A percentile compares a stretch with the other conserved stretches of the same genome.
Evolutionary conservation across 2,329 filamentous ascomycete genomes (phyloP).

Genomic region (Arachnopeziza araneosa): DNA sequence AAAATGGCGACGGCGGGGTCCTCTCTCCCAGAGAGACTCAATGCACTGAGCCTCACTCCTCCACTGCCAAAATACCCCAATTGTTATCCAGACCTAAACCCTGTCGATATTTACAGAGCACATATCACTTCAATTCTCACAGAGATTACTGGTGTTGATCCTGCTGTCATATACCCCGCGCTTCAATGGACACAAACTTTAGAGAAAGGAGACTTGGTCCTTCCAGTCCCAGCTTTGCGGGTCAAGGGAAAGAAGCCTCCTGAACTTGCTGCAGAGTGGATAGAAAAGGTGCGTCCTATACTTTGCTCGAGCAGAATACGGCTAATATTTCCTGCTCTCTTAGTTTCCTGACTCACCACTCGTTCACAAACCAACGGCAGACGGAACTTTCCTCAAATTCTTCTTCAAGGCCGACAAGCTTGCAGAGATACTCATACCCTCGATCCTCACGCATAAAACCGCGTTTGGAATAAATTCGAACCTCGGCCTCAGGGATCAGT

Average conservation of each 20-base stretch:
- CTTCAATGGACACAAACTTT: constrained; percentile 74
- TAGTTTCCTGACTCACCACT: constrained; percentile 69
- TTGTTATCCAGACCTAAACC: constrained; percentile 64
- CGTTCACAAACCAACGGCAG: constrained; percentile 62
- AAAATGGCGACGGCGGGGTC: constrained; percentile 23
- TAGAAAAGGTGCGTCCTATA: constrained; percentile 44
- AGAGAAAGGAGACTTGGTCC: constrained; percentile 76
- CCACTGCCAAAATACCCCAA: constrained; percentile 40
- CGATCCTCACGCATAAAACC: constrained; percentile 56
- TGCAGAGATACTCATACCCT: constrained; percentile 59
- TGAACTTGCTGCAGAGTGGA: constrained; percentile 57
- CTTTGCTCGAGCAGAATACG: not conserved
- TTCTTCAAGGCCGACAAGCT: constrained; percentile 71
- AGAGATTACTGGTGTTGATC: constrained; percentile 64
- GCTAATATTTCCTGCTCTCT: constrained; percentile 10
- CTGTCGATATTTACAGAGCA: constrained; percentile 72
- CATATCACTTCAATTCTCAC: constrained; percentile 67
- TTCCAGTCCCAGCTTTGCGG: constrained; percentile 74
- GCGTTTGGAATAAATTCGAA: constrained; percentile 60
- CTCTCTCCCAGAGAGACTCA: constrained; percentile 24
- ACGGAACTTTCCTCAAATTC: constrained; percentile 69
- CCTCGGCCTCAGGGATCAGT: constrained; percentile 55
- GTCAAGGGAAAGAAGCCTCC: constrained; percentile 65
- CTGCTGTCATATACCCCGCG: constrained; percentile 65
- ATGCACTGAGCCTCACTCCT: constrained; percentile 21